Conservation (phyloP, 495 filamentous ascomycete genomes). For the Xylaria flabelliformis region DNA sequence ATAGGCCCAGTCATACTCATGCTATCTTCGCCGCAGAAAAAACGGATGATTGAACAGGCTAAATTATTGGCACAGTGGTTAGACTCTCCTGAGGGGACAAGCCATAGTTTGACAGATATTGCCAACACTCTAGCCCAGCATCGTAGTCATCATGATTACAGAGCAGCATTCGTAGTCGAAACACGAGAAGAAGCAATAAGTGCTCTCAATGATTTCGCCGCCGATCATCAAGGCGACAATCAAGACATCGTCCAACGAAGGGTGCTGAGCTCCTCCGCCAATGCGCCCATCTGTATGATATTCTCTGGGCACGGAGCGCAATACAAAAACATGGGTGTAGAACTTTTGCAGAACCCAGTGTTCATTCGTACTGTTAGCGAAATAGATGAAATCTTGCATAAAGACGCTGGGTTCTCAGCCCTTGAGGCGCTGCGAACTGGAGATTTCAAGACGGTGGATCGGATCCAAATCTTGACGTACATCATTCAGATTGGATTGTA, state of each 20-base stretch:
- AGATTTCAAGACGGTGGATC: slow-evolving; percentile 35
- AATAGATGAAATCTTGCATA: neutral
- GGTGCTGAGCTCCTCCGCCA: neutral
- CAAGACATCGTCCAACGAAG: neutral
- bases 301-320: slow-evolving; percentile 17
- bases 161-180: slow-evolving; percentile 17
- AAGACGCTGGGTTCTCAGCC: slow-evolving; percentile 7
- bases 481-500: slow-evolving; percentile 49
- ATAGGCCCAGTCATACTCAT: neutral
- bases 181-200: slow-evolving; percentile 30
- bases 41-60: neutral
- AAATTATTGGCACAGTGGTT: neutral
- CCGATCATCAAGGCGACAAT: neutral
- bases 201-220: slow-evolving; percentile 3
- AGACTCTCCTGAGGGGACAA: slow-evolving; percentile 17
- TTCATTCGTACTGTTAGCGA: slow-evolving; percentile 34
- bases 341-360: slow-evolving; percentile 30
- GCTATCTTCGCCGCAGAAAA: neutral
- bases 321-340: slow-evolving; percentile 30
- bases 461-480: slow-evolving; percentile 50
- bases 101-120: slow-evolving; percentile 31
- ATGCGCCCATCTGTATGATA: slow-evolving; percentile 24
- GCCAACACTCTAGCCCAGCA: slow-evolving; percentile 31
- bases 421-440: neutral
- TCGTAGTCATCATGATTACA: slow-evolving; percentile 40